Conservation (phyloP, 495 filamentous ascomycete species). For the Podospora australis region DNA sequence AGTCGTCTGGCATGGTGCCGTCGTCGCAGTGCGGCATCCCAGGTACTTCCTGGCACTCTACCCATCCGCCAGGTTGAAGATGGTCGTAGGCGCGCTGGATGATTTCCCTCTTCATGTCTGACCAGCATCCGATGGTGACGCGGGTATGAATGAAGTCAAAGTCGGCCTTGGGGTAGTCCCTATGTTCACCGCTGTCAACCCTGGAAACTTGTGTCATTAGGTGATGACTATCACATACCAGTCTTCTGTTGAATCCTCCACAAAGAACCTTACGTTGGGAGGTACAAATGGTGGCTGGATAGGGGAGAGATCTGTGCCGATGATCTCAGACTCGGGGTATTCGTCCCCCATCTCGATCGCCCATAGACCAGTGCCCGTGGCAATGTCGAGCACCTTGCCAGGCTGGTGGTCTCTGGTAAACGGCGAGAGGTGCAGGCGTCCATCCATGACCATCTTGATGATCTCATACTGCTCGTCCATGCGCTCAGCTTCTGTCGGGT, state of each 20-base stretch:
- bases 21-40: slow-evolving; percentile 56
- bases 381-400: slow-evolving; percentile 58
- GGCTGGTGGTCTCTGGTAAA: slow-evolving; percentile 39
- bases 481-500: slow-evolving; percentile 46
- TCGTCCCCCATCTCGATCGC: slow-evolving; percentile 41
- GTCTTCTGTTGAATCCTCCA: slow-evolving; percentile 42
- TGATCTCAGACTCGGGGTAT: slow-evolving; percentile 36
- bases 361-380: slow-evolving; percentile 57
- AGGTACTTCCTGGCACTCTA: slow-evolving; percentile 59
- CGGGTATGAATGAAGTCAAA: slow-evolving; percentile 49
- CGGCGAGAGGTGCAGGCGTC: slow-evolving; percentile 53
- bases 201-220: no score
- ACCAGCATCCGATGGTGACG: slow-evolving; percentile 40
- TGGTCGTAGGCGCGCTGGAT: slow-evolving; percentile 37
- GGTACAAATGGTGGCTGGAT: slow-evolving; percentile 41
- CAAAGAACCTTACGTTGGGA: slow-evolving; percentile 39
- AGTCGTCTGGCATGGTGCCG: slow-evolving; percentile 42
- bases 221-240: no score
- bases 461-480: slow-evolving; percentile 57
- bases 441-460: slow-evolving; percentile 47
- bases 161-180: slow-evolving; percentile 15
- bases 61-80: slow-evolving; percentile 57
- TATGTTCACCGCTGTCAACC: no score
- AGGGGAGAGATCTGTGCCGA: slow-evolving; percentile 36
- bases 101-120: slow-evolving; percentile 36